These are phyloP conservation scores for Aphanomyces euteiches DNA, from an alignment of 352 stramenopile genomes.

Conservation along the genomic window DNA sequence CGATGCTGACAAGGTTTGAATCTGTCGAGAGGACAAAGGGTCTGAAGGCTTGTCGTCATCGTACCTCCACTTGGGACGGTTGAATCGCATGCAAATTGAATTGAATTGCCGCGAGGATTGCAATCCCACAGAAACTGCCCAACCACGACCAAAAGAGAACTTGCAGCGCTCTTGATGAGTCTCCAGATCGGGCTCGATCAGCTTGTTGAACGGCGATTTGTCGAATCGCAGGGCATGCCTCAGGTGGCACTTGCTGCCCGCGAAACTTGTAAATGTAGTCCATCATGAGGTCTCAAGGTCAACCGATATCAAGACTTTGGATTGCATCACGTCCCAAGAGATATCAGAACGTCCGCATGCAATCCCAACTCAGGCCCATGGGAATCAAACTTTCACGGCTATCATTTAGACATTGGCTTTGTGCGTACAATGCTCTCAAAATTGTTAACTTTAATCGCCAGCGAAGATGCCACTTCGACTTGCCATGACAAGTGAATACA, in stretches of 20 bases:
- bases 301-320: too few species aligned
- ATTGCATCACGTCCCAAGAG: too few species aligned
- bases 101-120: slow-evolving; percentile 18
- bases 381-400: too few species aligned
- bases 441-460: too few species aligned
- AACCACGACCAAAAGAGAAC: slow-evolving; percentile 22
- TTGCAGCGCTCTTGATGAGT: background rate
- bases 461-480: too few species aligned
- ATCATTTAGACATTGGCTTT: too few species aligned
- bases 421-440: too few species aligned
- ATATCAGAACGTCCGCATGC: too few species aligned
- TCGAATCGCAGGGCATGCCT: background rate
- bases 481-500: too few species aligned
- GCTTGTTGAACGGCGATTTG: background rate
- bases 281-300: too few species aligned
- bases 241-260: background rate
- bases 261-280: too few species aligned
- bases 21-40: background rate
- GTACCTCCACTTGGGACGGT: background rate
- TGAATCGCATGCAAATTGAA: slow-evolving; percentile 5
- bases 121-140: slow-evolving; percentile 18
- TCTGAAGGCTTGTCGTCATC: background rate
- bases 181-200: background rate
- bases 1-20: slow-evolving; percentile 33
- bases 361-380: too few species aligned